Evolutionary conservation across 352 stramenopile genomes (phyloP), one percentile per base, ranked within the genome.

Genomic region (Halophytophthora polymorphica): DNA sequence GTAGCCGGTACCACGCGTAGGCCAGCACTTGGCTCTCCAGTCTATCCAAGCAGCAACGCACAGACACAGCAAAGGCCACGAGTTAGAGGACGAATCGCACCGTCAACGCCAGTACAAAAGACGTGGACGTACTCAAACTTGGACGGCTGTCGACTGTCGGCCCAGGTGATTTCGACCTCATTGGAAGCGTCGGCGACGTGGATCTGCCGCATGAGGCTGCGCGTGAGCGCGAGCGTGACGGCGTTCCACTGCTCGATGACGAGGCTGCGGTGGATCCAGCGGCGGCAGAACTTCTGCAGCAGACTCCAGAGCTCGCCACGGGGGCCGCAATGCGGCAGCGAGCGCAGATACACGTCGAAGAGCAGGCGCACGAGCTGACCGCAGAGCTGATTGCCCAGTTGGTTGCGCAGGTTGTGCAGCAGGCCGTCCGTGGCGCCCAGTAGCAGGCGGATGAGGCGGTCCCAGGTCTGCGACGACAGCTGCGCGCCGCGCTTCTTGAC

Each of bases 161-260:
- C 66, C 84, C 84, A 95, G 22, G 72, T 43, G 34, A 95, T 87
- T 34, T 91, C 74, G 5, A 95, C 56, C 18, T 87, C 74, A 41
- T 83, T 83, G 12, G 52, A 66, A n/a, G 54, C 52, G 10, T 87
- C 58, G 4, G 69, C 64, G 5, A 69, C 64, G 50, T 86, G 64
- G 22, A 95, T 58, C 47, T 88, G 84, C 15, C 69, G 70, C 73
- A 95, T 88, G 29, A 95, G 56, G 41, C 58, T 85, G 38, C 71
- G 71, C 14, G 84, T 92, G 41, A 95, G 66, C 42, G 82, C 84
- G 15, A 91, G 50, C 22, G 80, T 88, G 13, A 81, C 69, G 6
- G 69, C 66, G 43, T 95, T 93, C 84, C 84, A 95, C 55, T 95
- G 84, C 59, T 95, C 84, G 13, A 95, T 86, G 17, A 95, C 84